Percentiles rank a stretch among this genome's conserved stretches.
These are phyloP conservation scores for Hanseniaspora hatyaiensis DNA, from an alignment of 805 yeast genomes.

Conservation along the genomic window DNA sequence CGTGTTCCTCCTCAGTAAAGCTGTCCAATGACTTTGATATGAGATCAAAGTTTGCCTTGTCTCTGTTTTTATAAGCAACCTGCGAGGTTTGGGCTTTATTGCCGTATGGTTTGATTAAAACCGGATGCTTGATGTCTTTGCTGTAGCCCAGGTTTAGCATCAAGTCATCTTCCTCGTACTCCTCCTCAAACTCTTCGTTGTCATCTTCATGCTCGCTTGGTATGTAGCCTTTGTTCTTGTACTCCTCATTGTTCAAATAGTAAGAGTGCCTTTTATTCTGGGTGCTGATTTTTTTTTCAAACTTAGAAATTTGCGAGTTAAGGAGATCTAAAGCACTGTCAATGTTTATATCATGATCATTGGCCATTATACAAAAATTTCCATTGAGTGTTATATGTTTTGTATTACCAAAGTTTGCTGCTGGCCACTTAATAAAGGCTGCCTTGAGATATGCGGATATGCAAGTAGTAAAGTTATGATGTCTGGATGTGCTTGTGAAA, in stretches of 20 bases:
- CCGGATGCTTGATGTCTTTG: background rate
- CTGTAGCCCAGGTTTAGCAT: background rate
- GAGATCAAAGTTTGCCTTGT: background rate
- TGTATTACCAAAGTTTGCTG: too few relatives aligned
- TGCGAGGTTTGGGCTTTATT: background rate
- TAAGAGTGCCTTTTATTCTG: background rate
- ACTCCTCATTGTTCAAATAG: background rate
- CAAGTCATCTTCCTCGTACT: background rate
- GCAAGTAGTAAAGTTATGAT: too few relatives aligned
- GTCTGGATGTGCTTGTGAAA: too few relatives aligned
- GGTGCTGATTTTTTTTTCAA: slow-evolving; percentile 1
- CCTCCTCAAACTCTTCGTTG: background rate
- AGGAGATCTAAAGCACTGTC: slow-evolving; percentile 8
- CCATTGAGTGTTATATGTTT: background rate
- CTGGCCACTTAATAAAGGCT: too few relatives aligned
- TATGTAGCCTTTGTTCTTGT: background rate
- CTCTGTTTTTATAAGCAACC: background rate
- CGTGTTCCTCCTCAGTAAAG: background rate
- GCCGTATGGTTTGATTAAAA: background rate
- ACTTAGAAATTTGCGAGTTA: slow-evolving; percentile 6
- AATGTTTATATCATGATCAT: slow-evolving; percentile 5
- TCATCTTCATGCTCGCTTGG: background rate
- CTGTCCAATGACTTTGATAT: background rate
- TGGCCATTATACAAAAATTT: background rate
- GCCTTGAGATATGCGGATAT: too few relatives aligned